Evolutionary conservation across 306 rosid species (phyloP).

Genomic region (Betula pendula): DNA sequence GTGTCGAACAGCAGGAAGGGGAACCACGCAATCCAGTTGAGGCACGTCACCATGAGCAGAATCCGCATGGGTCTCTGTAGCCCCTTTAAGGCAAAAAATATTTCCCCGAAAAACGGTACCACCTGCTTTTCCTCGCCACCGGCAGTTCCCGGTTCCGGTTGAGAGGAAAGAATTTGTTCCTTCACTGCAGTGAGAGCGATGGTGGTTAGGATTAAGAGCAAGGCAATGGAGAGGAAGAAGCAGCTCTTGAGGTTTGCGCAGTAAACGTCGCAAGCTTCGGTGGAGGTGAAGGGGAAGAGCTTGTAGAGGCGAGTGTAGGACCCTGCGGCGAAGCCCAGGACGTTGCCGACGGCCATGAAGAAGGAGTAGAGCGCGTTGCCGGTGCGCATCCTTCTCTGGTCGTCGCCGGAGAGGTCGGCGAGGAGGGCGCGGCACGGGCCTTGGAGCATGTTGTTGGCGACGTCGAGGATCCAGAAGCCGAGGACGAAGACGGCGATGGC

Average conservation of each 20-base stretch:
- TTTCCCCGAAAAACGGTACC: constrained; percentile 49
- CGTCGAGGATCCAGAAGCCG: constrained; percentile 85
- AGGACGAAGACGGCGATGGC: constrained; percentile 63
- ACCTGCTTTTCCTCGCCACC: neutral
- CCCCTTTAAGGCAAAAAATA: constrained; percentile 54
- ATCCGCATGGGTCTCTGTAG: constrained; percentile 73
- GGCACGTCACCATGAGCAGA: constrained; percentile 68
- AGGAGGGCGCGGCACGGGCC: constrained; percentile 75
- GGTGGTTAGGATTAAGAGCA: constrained; percentile 33
- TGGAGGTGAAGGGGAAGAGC: constrained; percentile 57
- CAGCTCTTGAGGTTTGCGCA: constrained; percentile 84
- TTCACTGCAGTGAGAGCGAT: constrained; percentile 45
- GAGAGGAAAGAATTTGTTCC: constrained; percentile 12
- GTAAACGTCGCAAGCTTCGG: constrained; percentile 68
- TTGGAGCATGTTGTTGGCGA: constrained; percentile 76
- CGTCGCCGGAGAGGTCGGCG: constrained; percentile 58
- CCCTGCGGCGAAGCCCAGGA: constrained; percentile 75
- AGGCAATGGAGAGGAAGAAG: constrained; percentile 63
- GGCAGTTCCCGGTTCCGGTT: neutral
- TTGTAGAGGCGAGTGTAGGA: constrained; percentile 46
- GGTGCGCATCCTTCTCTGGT: constrained; percentile 45
- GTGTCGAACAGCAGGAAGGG: constrained; percentile 85
- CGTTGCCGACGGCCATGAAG: constrained; percentile 86
- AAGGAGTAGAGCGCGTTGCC: constrained; percentile 63
- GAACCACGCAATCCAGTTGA: constrained; percentile 92